Base-by-base conservation (phyloP, 768 basidiomycete species). In the Kwoniella europaea region DNA sequence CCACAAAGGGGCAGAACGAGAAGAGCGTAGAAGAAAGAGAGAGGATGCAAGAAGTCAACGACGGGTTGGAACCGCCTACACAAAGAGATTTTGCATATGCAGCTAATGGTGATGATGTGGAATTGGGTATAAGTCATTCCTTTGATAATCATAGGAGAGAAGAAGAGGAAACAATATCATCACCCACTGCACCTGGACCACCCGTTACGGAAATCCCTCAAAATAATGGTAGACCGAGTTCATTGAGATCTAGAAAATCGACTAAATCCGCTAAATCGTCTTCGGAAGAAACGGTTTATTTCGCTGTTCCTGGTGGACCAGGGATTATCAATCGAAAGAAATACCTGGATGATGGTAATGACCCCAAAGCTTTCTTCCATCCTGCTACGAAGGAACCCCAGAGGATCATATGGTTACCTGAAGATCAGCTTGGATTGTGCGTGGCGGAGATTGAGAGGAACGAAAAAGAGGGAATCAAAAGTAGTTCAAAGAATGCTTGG, bases 371-470 rank as follows among this genome's bases (percentile, higher is more conserved):
- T 27, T 98, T 96, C 85, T 89, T 91, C 57, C 96, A 96, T 76
- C 96, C 96, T 16, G 93, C 93, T 7, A 82, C 86, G 24, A 87
- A 88, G 65, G 88, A 82, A 42, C 89, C 91, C 58, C 92, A 94
- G 84, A 87, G 90, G 72, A 86, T 89, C 4, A 85, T 98, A 42
- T 98, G 96, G 96, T 83, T 98, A 65, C 92, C 96, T 22, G 83
- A 85, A 50, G 96, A 98, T 80, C 89, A 90, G 10, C 78, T 93
- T 65, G 88, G 86, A 0, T 84, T 85, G 46, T 88, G 88, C 71
- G 78, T 79, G 42, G 88, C 86, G 67, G 92, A 92, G 85, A 88
- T 87, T 73, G 80, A 84, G 71, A 88, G 84, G 72, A 90, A 90
- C 80, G 79, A 76, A 71, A 86, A 85, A 35, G 82, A 79, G 4